Base-by-base conservation (phyloP, 1,284 basidiomycete species). In the Irpex lacteus region DNA sequence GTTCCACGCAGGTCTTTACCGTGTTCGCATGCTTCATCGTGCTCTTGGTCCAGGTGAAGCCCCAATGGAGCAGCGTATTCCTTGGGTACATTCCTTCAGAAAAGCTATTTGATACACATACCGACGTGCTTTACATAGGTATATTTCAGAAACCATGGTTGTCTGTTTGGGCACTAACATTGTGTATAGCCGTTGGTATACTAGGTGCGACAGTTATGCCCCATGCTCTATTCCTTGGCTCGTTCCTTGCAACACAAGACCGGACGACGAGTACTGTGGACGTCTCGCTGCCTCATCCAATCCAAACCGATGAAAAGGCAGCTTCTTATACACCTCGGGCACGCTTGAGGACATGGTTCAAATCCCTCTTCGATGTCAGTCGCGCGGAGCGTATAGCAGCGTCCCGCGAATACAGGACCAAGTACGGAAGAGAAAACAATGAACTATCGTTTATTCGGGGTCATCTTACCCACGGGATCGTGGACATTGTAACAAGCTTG, bases 121-220 rank as follows among this genome's bases (percentile, higher is more conserved):
- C 78, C 1, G 84, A 86, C 38, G 85, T 89, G 3, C 78, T 97
- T 2, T 98, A 96, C 73, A 88, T 90, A 5, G 90, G 92, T 88
- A 72, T 61, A 81, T 44, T 15, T 50, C n/a, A 61, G 9, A 18
- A 36, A 11, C 47, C 57, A 9, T 49, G 38, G 54, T 36, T 18
- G 44, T 36, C 40, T 8, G 18, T 44, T 47, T 61, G 38, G 21
- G 52, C 15, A 7, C 47, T 7, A 7, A 54, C 62, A 57, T 15
- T 38, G 69, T 13, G 85, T 18, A 85, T 87, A 36, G 93, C 91
- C 2, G 86, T 92, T 40, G 93, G 93, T 56, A 89, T 94, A 59
- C 71, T 93, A 5, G 92, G 92, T n/a, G 91, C 92, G 1, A 94
- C 92, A 0, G 86, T 93, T 50, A 95, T 89, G 95, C 96, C 96